Evolutionary conservation across 148 eudicot species (phyloP).

Genomic region (Rhododendron vialii): DNA sequence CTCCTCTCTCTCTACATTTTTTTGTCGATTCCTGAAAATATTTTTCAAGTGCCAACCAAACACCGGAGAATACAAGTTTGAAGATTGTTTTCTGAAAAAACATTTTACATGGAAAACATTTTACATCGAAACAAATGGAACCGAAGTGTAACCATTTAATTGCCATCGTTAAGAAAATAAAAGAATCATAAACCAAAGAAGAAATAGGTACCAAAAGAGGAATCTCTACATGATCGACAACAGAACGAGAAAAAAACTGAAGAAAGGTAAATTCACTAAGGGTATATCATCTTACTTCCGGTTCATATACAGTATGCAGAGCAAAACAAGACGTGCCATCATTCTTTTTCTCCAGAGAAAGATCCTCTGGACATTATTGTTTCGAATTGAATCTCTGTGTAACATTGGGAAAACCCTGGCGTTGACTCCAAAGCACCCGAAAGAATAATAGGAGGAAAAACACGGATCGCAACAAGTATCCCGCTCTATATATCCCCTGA

Average conservation of each 20-base stretch:
- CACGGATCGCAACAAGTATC: neutral
- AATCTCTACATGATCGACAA: neutral
- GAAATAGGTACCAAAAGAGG: neutral
- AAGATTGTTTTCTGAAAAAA: no score
- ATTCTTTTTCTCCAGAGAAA: neutral
- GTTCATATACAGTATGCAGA: constrained; percentile 13
- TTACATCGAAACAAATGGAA: no score
- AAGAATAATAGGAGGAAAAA: neutral
- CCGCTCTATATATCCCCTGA: neutral
- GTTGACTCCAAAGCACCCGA: neutral
- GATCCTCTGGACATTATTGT: neutral
- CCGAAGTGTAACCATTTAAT: neutral
- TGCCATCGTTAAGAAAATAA: no score
- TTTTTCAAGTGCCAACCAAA: no score
- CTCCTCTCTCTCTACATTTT: no score
- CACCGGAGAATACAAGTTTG: no score
- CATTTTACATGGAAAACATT: no score
- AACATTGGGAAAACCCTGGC: neutral
- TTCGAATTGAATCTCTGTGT: neutral
- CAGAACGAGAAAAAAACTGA: neutral
- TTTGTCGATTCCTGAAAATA: no score
- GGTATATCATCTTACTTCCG: neutral
- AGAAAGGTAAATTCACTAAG: neutral
- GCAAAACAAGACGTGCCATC: neutral
- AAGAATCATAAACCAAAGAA: no score